Evolutionary conservation across 148 eudicot genomes (phyloP), one percentile per base, ranked within the genome.

Genomic region (Fagopyrum esculentum): DNA sequence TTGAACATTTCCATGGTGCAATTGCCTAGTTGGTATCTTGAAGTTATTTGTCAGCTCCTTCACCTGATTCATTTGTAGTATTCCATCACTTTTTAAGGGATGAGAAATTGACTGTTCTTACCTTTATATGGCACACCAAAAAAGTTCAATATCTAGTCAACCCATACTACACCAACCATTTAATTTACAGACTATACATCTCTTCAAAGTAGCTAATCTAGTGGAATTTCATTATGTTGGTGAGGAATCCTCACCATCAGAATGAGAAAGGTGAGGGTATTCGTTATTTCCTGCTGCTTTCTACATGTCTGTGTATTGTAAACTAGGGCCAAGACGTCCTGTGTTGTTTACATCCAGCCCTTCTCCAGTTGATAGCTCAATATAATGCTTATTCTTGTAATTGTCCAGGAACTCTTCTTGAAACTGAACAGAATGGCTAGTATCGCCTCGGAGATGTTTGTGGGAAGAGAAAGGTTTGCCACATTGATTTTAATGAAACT

Each of bases 401-500:
- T 52, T 60, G 51, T 81, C 56, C 91, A 93, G 98, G 98, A 91
- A 78, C 94, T 93, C 48, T 91, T 81, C 87, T 90, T 85, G 63
- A 93, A 93, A 80, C 83, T 93, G 76, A 82, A 87, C 80, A 84
- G 94, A 72, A 91, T 91, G 92, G 91, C 97, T 59, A 84, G 83
- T 73, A 81, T 93, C 76, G 92, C 94, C 17, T 88, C 95, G 5
- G 98, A 93, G 64, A 89, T 91, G 98, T 93, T 93, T 86, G 94
- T 81, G 61, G 98, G 98, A 29, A 87, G 92, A 82, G 98, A 93
- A 78, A 89, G 97, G 82, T 91, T 89, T 75, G 93, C 97, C 15
- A 89, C 97, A 6, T 68, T 93, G 81, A 83, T 93, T 63, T 84
- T 91, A 71, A 91, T 93, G 98, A 91, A 90, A 79, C 97, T 93